Evolutionary conservation across 1,284 basidiomycete genomes (phyloP).

Genomic region (Apiotrichum laibachii): DNA sequence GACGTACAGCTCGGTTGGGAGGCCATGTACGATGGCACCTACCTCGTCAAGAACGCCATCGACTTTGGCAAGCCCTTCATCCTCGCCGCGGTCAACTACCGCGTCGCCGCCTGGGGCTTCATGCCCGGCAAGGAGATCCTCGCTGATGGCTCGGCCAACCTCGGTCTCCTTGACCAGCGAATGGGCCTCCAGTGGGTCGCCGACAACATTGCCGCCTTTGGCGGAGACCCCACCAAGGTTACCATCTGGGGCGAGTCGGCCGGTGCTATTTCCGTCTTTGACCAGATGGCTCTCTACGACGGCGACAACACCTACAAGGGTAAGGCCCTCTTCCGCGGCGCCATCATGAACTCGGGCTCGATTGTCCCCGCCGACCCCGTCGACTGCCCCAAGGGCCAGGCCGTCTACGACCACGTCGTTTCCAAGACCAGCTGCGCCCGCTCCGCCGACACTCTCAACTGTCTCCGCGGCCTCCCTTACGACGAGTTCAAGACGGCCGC

Average conservation of each 20-base stretch:
- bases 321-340: slow-evolving; percentile 52
- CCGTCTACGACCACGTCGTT: slow-evolving; percentile 17
- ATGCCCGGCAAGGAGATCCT: slow-evolving; percentile 57
- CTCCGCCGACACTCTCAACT: slow-evolving; percentile 55
- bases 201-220: slow-evolving; percentile 41
- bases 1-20: slow-evolving; percentile 16
- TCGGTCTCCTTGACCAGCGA: slow-evolving; percentile 53
- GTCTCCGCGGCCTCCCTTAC: slow-evolving; percentile 56
- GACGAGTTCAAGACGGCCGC: slow-evolving; percentile 13
- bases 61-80: slow-evolving; percentile 52
- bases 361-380: slow-evolving; percentile 40
- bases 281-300: slow-evolving; percentile 60
- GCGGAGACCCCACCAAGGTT: slow-evolving; percentile 43
- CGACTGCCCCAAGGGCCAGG: slow-evolving; percentile 20
- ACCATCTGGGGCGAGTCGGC: slow-evolving; percentile 62
- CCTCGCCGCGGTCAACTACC: slow-evolving; percentile 62
- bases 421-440: slow-evolving; percentile 18
- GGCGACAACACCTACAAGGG: slow-evolving; percentile 45
- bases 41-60: slow-evolving; percentile 12
- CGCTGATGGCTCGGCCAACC: slow-evolving; percentile 55
- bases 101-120: slow-evolving; percentile 48
- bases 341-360: slow-evolving; percentile 48
- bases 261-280: slow-evolving; percentile 44
- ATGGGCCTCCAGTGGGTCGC: slow-evolving; percentile 44
- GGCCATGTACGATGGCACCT: slow-evolving; percentile 20